Conservation (phyloP, 768 basidiomycete species). For the Lactifluus volemus region DNA sequence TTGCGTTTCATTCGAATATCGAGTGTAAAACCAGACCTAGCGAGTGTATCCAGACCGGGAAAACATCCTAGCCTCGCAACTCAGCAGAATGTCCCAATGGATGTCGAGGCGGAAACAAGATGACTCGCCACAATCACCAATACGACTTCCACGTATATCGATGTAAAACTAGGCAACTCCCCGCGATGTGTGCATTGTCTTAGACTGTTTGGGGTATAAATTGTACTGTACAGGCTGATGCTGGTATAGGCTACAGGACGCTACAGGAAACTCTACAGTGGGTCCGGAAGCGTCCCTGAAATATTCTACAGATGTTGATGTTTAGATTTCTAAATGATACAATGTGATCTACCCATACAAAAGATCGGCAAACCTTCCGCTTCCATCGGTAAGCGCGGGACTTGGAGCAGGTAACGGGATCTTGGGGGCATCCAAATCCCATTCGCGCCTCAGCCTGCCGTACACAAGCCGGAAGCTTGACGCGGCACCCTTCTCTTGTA, state of each 20-base stretch:
- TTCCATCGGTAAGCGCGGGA: conserved; percentile 25
- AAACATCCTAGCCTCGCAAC: conserved; percentile 37
- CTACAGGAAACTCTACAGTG: conserved; percentile 20
- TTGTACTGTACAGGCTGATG: conserved; percentile 8
- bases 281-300: not conserved
- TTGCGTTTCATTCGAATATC: conserved; percentile 73
- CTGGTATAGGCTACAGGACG: conserved; percentile 14
- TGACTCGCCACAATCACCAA: not conserved
- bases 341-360: conserved; percentile 23
- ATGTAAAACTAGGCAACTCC: not conserved
- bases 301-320: conserved; percentile 6
- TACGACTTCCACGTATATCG: not conserved
- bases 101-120: conserved; percentile 21
- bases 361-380: conserved; percentile 28
- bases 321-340: not conserved
- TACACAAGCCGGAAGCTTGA: conserved; percentile 74
- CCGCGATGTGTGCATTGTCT: conserved; percentile 1
- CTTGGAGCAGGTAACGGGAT: conserved; percentile 22
- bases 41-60: conserved; percentile 52
- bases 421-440: conserved; percentile 49
- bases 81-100: not conserved
- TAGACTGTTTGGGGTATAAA: conserved; percentile 1
- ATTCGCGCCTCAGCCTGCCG: conserved; percentile 53
- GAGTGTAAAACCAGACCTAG: conserved; percentile 39
- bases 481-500: conserved; percentile 82